Conservation (phyloP, 1,139 yeast species). For the Saccharomyces hybrid region DNA sequence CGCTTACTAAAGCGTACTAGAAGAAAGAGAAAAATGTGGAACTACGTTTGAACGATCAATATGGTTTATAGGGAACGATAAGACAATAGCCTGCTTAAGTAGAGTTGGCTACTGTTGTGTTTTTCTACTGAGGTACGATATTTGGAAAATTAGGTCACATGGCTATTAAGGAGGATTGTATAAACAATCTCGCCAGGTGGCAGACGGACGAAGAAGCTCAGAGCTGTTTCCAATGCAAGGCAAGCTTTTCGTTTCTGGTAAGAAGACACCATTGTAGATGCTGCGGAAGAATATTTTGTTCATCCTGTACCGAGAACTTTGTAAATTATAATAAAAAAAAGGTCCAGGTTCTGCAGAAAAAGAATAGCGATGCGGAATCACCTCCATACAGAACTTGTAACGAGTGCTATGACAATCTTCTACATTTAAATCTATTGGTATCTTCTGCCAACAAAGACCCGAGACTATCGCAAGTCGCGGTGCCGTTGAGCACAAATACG, state of each 20-base stretch:
- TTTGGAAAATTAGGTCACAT: neutral
- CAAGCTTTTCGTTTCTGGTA: conserved; percentile 53
- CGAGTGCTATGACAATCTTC: conserved; percentile 30
- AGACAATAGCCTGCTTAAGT: neutral
- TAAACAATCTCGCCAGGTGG: conserved; percentile 50
- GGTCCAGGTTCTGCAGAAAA: conserved; percentile 70
- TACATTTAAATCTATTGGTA: conserved; percentile 15
- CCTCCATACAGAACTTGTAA: conserved; percentile 29
- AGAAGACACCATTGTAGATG: conserved; percentile 85
- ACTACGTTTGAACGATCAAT: neutral
- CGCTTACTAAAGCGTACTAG: neutral
- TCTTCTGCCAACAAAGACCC: conserved; percentile 7
- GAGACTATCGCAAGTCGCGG: conserved; percentile 15
- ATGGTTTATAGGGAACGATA: neutral
- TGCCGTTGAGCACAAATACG: conserved; percentile 39
- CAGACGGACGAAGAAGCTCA: conserved; percentile 61
- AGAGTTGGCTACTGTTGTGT: neutral
- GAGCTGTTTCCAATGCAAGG: conserved; percentile 57
- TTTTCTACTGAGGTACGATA: neutral
- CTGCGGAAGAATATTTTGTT: conserved; percentile 32
- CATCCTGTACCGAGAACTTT: conserved; percentile 23
- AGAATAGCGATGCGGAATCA: conserved; percentile 56
- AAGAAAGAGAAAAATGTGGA: neutral
- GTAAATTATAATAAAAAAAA: conserved; percentile 23
- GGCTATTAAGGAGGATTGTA: neutral